Evolutionary conservation across 345 rosid genomes (phyloP).

Genomic region (Kernera saxatilis): DNA sequence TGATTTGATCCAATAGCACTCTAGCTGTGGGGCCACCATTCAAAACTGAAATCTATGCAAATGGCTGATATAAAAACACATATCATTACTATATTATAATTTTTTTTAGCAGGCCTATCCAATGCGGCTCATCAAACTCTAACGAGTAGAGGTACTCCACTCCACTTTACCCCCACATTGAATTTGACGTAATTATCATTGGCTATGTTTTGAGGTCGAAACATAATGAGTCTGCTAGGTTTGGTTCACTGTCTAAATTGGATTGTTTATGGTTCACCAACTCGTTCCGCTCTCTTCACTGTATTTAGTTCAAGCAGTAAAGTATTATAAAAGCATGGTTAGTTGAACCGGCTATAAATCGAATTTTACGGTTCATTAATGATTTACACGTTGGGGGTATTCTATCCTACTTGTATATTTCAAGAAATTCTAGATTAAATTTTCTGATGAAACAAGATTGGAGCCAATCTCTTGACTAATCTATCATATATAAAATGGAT

Average conservation of each 20-base stretch:
- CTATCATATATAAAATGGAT: no score
- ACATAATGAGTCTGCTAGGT: constrained; percentile 3
- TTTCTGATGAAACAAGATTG: not conserved
- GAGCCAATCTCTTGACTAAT: not conserved
- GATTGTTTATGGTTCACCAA: not conserved
- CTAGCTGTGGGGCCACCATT: no score
- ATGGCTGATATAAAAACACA: not conserved
- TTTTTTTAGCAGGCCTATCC: not conserved
- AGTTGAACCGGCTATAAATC: not conserved
- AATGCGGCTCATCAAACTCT: not conserved
- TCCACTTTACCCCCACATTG: not conserved
- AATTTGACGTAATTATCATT: not conserved
- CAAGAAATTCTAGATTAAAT: not conserved
- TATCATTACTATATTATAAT: not conserved
- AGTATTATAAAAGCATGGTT: not conserved
- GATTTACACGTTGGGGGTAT: not conserved
- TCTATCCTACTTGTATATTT: not conserved
- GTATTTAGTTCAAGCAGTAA: not conserved
- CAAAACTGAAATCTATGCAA: not conserved
- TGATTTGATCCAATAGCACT: no score
- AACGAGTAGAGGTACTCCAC: not conserved
- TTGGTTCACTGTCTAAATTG: constrained; percentile 17
- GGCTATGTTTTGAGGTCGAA: constrained; percentile 1
- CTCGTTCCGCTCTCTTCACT: not conserved
- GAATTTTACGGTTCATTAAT: not conserved